Base-by-base conservation (phyloP, 108 stramenopile genomes). In the Cylindrotheca closterium region DNA sequence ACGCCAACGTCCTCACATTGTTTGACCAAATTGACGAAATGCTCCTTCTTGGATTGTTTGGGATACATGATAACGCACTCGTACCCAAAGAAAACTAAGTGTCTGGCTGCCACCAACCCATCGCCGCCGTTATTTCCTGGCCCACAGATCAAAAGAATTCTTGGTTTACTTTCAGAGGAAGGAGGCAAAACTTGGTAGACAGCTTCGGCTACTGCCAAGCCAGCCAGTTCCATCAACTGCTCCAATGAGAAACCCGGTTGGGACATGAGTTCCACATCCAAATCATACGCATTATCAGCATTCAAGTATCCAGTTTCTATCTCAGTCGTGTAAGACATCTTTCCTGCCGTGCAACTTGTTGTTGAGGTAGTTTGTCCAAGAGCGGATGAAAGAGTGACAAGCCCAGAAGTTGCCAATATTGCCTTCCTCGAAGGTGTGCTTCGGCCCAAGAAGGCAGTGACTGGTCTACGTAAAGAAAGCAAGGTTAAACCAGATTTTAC, bases 51-150 rank as follows among this genome's bases (percentile, higher is more conserved):
- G 31, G 70, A 67, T 55, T 42, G 47, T 53, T 97, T 97, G 24
- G 97, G 97, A 80, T 98, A 98, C 3, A 97, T 80, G 12, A 97
- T 86, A 21, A 64, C 73, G 10, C 85, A 84, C 0, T 81, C 67
- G 72, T 91, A 89, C 10, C 96, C 97, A 77, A 97, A 98, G 37
- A 94, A 87, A 12, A 65, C 67, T 25, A 99, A 77, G 70, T 98
- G 99, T 4, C 99, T 84, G 2, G 99, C 96, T 25, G 97, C 97
- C 5, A 99, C 99, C 27, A 99, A 91, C 5, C 97, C 99, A 68
- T 99, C 99, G n/a, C 99, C 99, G 30, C 99, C 99, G 65, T 99
- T 99, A 82, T 99, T 99, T 0, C 99, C 99, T 1, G 99, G 99
- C 2, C 99, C 96, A 51, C 81, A 85, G 23, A 93, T 57, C 48